Conservation (phyloP, 1,139 yeast species). For the Kodamaea arcana region DNA sequence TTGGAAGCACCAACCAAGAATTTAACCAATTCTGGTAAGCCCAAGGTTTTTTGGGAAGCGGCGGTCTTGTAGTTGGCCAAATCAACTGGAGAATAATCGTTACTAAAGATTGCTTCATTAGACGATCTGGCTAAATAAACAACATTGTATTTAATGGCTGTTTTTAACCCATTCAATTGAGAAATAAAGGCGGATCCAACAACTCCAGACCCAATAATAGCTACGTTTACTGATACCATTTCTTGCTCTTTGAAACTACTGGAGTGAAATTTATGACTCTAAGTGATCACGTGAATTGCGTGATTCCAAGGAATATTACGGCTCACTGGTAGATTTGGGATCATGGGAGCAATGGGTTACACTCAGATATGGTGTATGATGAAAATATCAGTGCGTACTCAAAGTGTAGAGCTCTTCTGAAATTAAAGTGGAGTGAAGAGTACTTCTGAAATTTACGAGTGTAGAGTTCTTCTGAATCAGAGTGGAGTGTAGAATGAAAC, state of each 20-base stretch:
- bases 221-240: constrained; percentile 57
- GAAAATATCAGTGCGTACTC: no score
- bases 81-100: constrained; percentile 68
- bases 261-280: constrained; percentile 1
- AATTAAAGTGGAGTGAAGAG: no score
- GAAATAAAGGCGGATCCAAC: constrained; percentile 82
- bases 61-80: constrained; percentile 58
- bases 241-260: neutral
- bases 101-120: constrained; percentile 60
- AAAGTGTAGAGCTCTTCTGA: no score
- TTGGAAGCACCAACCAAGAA: constrained; percentile 61
- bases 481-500: no score
- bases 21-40: constrained; percentile 53
- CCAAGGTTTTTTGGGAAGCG: constrained; percentile 45
- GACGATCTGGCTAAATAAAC: constrained; percentile 74
- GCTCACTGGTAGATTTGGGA: no score
- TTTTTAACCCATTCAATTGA: constrained; percentile 63
- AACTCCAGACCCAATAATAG: constrained; percentile 88
- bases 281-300: neutral
- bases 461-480: no score
- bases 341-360: no score
- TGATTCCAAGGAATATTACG: no score
- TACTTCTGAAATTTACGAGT: no score
- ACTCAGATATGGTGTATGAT: no score
- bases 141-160: constrained; percentile 63